Percentiles rank a stretch among this genome's conserved stretches.
Conservation (phyloP, 148 eudicot species). For the Rhododendron henanense region DNA sequence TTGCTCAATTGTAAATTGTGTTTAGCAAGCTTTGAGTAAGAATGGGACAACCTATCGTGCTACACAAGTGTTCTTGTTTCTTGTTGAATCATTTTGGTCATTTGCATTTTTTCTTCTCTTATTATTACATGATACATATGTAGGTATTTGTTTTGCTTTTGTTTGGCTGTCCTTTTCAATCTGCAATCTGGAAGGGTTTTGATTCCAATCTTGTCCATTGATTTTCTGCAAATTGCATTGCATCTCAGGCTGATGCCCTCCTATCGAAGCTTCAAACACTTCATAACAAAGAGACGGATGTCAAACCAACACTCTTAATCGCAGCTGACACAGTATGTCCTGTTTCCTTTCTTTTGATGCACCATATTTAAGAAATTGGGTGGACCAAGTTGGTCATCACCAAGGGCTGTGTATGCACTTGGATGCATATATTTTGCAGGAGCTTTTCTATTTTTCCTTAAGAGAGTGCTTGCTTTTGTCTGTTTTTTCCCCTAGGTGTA, state of each 20-base stretch:
- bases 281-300: slow-evolving; percentile 55
- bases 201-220: background rate
- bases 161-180: background rate
- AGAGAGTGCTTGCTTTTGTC: background rate
- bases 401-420: background rate
- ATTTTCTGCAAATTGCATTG: slow-evolving; percentile 15
- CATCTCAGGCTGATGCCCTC: slow-evolving; percentile 77
- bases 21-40: too few relatives aligned
- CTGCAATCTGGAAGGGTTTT: background rate
- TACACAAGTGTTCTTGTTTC: background rate
- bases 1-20: background rate
- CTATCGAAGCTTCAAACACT: slow-evolving; percentile 54
- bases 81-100: background rate
- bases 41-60: too few relatives aligned
- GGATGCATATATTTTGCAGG: background rate
- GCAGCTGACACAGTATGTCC: slow-evolving; percentile 78
- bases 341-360: slow-evolving; percentile 19
- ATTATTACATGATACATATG: background rate
- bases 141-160: background rate
- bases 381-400: background rate
- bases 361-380: background rate
- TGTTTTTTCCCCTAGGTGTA: background rate
- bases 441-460: background rate
- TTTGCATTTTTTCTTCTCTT: background rate
- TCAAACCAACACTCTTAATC: slow-evolving; percentile 50